Evolutionary conservation across 148 eudicot species (phyloP), one percentile per base, ranked within the genome.

Genomic region (Cornus kousa): DNA sequence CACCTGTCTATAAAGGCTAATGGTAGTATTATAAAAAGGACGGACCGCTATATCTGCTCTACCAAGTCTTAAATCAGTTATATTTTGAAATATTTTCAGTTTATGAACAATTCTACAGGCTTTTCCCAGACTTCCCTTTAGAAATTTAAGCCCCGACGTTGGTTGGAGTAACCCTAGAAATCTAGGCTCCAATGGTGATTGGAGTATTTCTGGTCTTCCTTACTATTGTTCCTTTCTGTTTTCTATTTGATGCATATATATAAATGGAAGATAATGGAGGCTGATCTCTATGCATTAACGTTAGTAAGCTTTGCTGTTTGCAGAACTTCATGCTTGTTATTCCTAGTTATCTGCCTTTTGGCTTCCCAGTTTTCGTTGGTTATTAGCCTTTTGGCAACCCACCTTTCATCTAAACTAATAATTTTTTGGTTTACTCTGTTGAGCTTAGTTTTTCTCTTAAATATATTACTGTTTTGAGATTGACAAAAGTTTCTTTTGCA

Each of bases 401-500:
- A 62, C 6, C 2, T n/a, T 3, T 62, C 23, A n/a, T 62, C 66
- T 62, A 24, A 19, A 22, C 70, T 37, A 64, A 64, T 9, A 14
- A 70, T 64, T 64, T 37, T 39, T 39, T 40, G 33, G 35, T 40
- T 48, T 67, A 62, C 65, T n/a, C 31, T 33, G 28, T 64, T 31
- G 43, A 60, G 20, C 23, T 66, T 12, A 37, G 14, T 74, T 22
- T 11, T 19, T 35, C 35, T 32, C 5, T 20, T 7, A 3, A 39
- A 32, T 68, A 22, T 50, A 2, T 39, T 37, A 35, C 23, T 37
- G 67, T 70, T 57, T 16, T 11, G 55, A 12, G 74, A 23, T 31
- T 78, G 74, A 35, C 40, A 35, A 78, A 33, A 39, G 12, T 77
- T 33, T 20, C 67, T 53, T 28, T 14, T 78, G 53, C 55, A 32